Conservation (phyloP, 768 basidiomycete genomes). For the Boletus huronensis region DNA sequence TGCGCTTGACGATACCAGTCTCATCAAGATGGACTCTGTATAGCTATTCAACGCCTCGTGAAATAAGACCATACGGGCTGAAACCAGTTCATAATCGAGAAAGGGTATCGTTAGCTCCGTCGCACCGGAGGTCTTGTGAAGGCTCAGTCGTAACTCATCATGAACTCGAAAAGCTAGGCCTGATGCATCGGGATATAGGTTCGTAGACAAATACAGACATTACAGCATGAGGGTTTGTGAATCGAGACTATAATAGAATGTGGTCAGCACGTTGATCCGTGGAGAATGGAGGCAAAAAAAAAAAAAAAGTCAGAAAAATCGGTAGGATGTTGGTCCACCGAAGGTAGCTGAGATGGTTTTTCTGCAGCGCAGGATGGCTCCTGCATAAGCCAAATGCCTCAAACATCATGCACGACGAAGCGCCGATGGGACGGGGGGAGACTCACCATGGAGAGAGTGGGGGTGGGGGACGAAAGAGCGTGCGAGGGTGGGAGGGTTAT, state of each 20-base stretch:
- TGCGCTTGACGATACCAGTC: constrained; percentile 40
- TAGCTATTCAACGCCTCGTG: background rate
- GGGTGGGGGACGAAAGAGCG: background rate
- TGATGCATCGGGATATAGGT: too few species aligned
- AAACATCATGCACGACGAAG: constrained; percentile 62
- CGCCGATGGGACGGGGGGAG: constrained; percentile 11
- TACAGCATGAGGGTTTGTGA: background rate
- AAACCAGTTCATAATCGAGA: background rate
- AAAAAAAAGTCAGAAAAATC: constrained; percentile 42
- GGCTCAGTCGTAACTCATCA: background rate
- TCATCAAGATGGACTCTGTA: constrained; percentile 52
- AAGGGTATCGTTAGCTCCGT: background rate
- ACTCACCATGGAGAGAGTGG: constrained; percentile 22
- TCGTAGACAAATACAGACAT: background rate
- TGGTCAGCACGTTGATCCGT: constrained; percentile 8
- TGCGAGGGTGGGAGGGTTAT: constrained; percentile 6
- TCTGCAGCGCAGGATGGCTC: constrained; percentile 69
- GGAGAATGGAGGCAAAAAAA: background rate
- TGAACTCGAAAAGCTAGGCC: too few species aligned
- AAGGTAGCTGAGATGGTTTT: constrained; percentile 89
- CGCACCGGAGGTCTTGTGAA: background rate
- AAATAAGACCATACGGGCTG: background rate
- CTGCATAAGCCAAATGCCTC: constrained; percentile 92
- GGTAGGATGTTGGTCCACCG: constrained; percentile 47
- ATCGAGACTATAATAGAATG: constrained; percentile 25